phyloP scores from a whole-genome alignment of 1,284 basidiomycete genomes.

The Hemileccinum hortonii region DNA sequence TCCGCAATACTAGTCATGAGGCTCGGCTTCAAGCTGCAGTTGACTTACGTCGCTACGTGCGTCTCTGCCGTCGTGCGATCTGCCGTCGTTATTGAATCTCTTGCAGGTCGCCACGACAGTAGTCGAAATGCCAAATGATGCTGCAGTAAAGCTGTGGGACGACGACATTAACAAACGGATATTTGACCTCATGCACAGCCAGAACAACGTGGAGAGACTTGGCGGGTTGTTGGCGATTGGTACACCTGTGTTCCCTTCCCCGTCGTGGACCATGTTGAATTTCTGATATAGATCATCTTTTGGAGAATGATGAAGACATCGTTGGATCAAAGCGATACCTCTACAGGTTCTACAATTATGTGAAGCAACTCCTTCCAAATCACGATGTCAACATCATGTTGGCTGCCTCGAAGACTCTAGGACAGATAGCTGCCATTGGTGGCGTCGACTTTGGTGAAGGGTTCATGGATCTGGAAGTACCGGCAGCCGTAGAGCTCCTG shows the following conservation, averaged over 20 bases:
- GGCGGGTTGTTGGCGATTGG: constrained; percentile 84
- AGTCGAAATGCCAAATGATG: constrained; percentile 75
- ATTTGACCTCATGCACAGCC: constrained; percentile 82
- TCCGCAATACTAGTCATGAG: constrained; percentile 63
- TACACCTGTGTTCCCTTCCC: constrained; percentile 35
- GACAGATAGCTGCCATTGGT: constrained; percentile 78
- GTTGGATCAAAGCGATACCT: constrained; percentile 75
- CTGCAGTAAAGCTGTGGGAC: constrained; percentile 77
- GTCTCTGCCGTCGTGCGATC: constrained; percentile 26
- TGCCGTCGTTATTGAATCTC: constrained; percentile 6
- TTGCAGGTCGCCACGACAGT: constrained; percentile 66
- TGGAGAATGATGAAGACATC: constrained; percentile 72
- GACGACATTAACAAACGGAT: constrained; percentile 76
- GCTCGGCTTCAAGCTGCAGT: constrained; percentile 61
- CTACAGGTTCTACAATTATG: constrained; percentile 89
- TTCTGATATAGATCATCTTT: constrained; percentile 56
- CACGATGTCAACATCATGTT: constrained; percentile 87
- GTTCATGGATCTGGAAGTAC: constrained; percentile 86
- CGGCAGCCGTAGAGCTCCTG: constrained; percentile 76
- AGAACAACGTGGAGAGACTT: constrained; percentile 70
- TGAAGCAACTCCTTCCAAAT: constrained; percentile 82
- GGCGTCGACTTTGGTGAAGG: constrained; percentile 81
- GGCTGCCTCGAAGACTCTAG: constrained; percentile 82
- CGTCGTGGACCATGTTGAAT: constrained; percentile 16
- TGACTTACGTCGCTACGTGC: constrained; percentile 70